Base-by-base conservation (phyloP, 2,329 filamentous ascomycete species). In the Clathrospora elynae region DNA sequence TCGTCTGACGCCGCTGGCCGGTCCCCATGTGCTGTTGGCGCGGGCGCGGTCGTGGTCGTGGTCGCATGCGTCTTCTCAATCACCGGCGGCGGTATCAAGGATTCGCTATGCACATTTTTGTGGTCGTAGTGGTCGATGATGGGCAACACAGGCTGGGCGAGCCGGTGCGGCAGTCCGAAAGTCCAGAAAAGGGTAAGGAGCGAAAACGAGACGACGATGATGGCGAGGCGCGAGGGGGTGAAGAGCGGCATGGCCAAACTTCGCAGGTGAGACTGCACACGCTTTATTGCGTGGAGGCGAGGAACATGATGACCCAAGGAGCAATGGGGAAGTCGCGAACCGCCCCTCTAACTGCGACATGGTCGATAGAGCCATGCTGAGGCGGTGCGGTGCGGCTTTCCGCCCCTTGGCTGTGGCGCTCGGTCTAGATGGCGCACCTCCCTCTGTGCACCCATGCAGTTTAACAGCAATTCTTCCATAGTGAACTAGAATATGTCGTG, bases 141-240 rank as follows among this genome's bases (percentile, higher is more conserved):
- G 2, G 62, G 64, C 12, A 55, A 35, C 14, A 49, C 34, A 1
- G 60, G 59, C 18, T 49, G 35, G 2, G 46, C 50, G 17, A 53
- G 38, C 12, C 53, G 57, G 20, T 44, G 40, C 5, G 64, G 60
- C 12, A 62, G 46, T 17, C 61, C 64, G 35, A 54, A 59, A 2
- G 62, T 62, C 64, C 64, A 67, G 17, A 68, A 48, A 46, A 68
- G 65, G 45, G 50, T 61, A 18, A 67, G 16, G 31, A 68, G 52
- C 16, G 61, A 58, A 31, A 65, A 47, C 25, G 55, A 49, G 25
- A 63, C 35, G 16, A 65, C 38, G 14, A 60, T 31, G 31, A 62
- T 45, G 52, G 57, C 55, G 46, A 67, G 45, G 46, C 65, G 64
- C 17, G 64, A 65, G 30, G 61, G 64, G 16, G 63, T 67, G 32